A percentile compares a stretch with the other conserved stretches of the same genome.
These are phyloP conservation scores for Podila minutissima DNA, from an alignment of 192 early-diverging fungal genomes.

Conservation along the genomic window DNA sequence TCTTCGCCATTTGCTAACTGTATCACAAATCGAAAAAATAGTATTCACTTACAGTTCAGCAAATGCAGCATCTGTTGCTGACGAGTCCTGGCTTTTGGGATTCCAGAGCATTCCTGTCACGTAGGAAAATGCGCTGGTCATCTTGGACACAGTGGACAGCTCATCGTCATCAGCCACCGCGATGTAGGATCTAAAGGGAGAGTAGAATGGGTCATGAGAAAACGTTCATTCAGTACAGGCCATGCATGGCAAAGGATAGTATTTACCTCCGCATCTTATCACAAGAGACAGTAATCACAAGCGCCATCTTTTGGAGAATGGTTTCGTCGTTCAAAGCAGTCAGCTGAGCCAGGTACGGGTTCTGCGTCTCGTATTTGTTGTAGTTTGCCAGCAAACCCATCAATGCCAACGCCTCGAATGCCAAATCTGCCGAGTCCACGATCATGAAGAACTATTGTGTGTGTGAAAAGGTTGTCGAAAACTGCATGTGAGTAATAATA, in stretches of 20 bases:
- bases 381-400: slow-evolving; percentile 64
- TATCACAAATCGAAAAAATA: too few species aligned
- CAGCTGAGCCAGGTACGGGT: slow-evolving; percentile 56
- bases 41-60: slow-evolving; percentile 39
- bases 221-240: too few species aligned
- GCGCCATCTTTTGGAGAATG: slow-evolving; percentile 42
- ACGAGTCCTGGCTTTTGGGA: slow-evolving; percentile 39
- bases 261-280: slow-evolving; percentile 42
- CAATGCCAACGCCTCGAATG: slow-evolving; percentile 55
- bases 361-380: slow-evolving; percentile 64
- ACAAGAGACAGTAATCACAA: slow-evolving; percentile 16
- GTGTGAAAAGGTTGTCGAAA: neutral
- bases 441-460: slow-evolving; percentile 48
- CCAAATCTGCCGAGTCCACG: slow-evolving; percentile 39
- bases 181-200: slow-evolving; percentile 36
- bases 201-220: too few species aligned
- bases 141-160: slow-evolving; percentile 43
- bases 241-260: neutral
- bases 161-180: slow-evolving; percentile 60
- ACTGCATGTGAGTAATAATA: neutral
- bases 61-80: slow-evolving; percentile 48
- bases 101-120: slow-evolving; percentile 55
- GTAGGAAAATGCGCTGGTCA: slow-evolving; percentile 52
- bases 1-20: too few species aligned
- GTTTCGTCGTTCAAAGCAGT: slow-evolving; percentile 35